Evolutionary conservation across 2,329 filamentous ascomycete genomes (phyloP).

Genomic region (Aphanocladium album): DNA sequence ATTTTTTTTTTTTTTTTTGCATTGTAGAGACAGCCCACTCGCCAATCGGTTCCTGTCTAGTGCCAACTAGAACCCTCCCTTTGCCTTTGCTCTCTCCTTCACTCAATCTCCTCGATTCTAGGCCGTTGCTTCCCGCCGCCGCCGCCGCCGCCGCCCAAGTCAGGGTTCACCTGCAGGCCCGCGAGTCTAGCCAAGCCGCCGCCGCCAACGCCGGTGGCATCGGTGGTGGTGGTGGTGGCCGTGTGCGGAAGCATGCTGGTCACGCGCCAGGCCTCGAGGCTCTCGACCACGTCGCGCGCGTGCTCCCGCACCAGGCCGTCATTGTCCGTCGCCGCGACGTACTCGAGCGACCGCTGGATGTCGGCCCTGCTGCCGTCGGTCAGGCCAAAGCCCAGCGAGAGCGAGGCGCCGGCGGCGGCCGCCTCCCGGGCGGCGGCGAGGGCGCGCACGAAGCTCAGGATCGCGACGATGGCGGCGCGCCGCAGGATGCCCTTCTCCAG

Average conservation of each 20-base stretch:
- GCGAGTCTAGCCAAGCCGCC: slow-evolving; percentile 29
- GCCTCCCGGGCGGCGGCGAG: slow-evolving; percentile 49
- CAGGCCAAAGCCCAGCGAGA: slow-evolving; percentile 52
- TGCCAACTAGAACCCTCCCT: too few relatives aligned
- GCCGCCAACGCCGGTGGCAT: slow-evolving; percentile 9
- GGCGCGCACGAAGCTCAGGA: slow-evolving; percentile 57
- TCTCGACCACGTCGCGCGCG: slow-evolving; percentile 62
- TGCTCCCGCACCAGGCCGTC: slow-evolving; percentile 66
- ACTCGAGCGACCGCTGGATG: slow-evolving; percentile 56
- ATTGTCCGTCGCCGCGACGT: slow-evolving; percentile 60
- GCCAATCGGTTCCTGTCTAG: background rate
- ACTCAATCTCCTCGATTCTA: slow-evolving; percentile 59
- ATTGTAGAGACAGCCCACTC: too few relatives aligned
- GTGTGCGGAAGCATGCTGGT: slow-evolving; percentile 38
- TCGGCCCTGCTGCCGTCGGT: slow-evolving; percentile 53
- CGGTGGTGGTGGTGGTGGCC: slow-evolving; percentile 21
- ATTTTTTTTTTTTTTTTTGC: too few relatives aligned
- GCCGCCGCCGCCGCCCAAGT: background rate
- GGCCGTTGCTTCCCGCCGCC: slow-evolving; percentile 23
- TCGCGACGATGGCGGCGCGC: slow-evolving; percentile 58
- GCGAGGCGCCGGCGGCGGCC: slow-evolving; percentile 39
- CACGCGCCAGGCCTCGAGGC: slow-evolving; percentile 57
- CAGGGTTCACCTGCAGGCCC: slow-evolving; percentile 33
- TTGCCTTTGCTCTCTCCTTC: too few relatives aligned
- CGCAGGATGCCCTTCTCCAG: slow-evolving; percentile 59